Base-by-base conservation (phyloP, 1,139 yeast genomes). In the Meyerozyma guilliermondii region DNA sequence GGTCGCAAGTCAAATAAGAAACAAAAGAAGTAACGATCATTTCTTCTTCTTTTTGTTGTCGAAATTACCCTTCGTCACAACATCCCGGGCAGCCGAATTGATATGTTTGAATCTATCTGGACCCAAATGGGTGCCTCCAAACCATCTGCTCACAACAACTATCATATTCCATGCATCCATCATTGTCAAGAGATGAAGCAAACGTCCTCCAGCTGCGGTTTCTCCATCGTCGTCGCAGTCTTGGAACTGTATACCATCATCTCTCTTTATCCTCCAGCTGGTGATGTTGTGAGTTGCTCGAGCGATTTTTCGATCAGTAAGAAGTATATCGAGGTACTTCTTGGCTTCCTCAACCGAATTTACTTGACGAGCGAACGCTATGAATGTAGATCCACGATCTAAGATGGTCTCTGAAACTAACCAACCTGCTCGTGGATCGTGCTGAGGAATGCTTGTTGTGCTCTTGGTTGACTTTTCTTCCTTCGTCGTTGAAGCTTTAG, bases 161-260 rank as follows among this genome's bases (percentile, higher is more conserved):
- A 89, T 78, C 4, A 87, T 87, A 58, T 91, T 83, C 86, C 89
- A 81, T 1, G 79, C 85, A 54, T 87, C 92, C 88, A 85, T 83
- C 66, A 78, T 72, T 39, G 87, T 80, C 48, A 91, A 65, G 43
- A 91, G 65, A 67, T 89, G 97, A 44, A 89, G 63, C 68, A 91
- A 67, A 46, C 97, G 68, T 5, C 94, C 81, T 5, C 99, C 98
- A 0, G 98, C 96, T 0, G 98, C 98, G 0, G 95, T 76, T 58
- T 92, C 99, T 4, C 98, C 98, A 58, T 92, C 98, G 58, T 94
- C 98, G 55, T 92, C 98, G 55, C 87, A 88, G 55, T 92, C 98
- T 53, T 87, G 92, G 45, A 71, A 76, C 38, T 75, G 71, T 0
- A 81, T 74, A 0, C 80, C 83, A 27, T 74, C 68, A 0, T 60